Evolutionary conservation across 2,329 filamentous ascomycete genomes (phyloP), one percentile per base, ranked within the genome.

Genomic region (Colletotrichum theobromicola): DNA sequence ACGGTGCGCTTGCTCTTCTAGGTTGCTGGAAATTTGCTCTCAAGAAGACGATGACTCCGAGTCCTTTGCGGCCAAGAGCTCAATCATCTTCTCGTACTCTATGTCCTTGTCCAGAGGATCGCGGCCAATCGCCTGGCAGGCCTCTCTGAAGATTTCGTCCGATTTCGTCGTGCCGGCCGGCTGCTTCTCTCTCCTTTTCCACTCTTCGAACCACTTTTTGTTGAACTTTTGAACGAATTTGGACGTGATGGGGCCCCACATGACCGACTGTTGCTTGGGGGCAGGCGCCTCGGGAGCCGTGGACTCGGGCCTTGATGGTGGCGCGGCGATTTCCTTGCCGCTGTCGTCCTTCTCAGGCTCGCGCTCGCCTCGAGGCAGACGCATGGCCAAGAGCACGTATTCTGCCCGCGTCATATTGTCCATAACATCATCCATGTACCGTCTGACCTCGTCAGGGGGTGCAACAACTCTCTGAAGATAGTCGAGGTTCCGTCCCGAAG

Each of bases 341-440:
- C 66, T 72, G 21, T 76, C 67, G 16, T 84, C 81, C 32, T 75
- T 77, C 62, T 82, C 80, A 7, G 81, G 79, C 55, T 84, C 83
- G 42, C 80, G 82, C 32, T 84, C 83, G 9, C 81, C 82, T 63
- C 87, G 87, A 1, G 92, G 91, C 16, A 94, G 85, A 62, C 91
- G 88, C 91, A 93, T 93, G 13, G 92, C 92, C 32, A 94, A 84
- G 26, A 93, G 83, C 5, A 93, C 87, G 78, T 93, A 93, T 81
- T 93, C 92, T 16, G 91, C 92, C 37, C 92, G 87, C 10, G 91
- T 93, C 88, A 92, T 93, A 76, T 90, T 92, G 74, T 90, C 89
- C 92, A 94, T 93, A 7, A 94, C 86, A 78, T 93, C 90, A 79
- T 93, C 90, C 92, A 94, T 94, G 78, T 94, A 93, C 60, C 89